These are phyloP conservation scores for Orbilia brochopaga DNA, from an alignment of 2,329 filamentous ascomycete species.

Conservation along the genomic window DNA sequence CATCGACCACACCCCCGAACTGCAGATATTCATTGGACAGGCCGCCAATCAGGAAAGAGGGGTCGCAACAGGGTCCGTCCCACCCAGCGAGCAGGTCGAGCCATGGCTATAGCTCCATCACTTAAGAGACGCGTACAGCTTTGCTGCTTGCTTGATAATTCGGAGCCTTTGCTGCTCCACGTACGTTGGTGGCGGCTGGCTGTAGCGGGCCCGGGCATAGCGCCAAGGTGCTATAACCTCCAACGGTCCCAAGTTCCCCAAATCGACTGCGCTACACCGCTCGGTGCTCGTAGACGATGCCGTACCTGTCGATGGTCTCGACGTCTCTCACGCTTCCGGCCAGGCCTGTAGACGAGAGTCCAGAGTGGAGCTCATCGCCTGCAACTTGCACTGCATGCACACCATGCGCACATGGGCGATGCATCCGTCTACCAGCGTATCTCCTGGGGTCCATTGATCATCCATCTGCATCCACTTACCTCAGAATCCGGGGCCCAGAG, in stretches of 20 bases:
- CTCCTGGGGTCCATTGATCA: not conserved
- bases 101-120: not conserved
- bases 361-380: not conserved
- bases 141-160: not conserved
- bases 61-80: not conserved
- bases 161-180: not conserved
- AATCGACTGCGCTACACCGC: too few relatives aligned
- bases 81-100: not conserved
- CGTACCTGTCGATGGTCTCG: too few relatives aligned
- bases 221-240: too few relatives aligned
- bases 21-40: too few relatives aligned
- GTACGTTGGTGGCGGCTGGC: not conserved
- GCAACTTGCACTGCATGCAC: not conserved
- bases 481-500: not conserved
- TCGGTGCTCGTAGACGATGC: too few relatives aligned
- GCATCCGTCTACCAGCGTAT: conserved; percentile 8
- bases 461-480: not conserved
- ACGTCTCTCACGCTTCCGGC: too few relatives aligned
- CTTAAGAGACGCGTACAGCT: not conserved
- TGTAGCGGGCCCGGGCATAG: too few relatives aligned
- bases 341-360: too few relatives aligned
- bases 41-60: not conserved
- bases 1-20: not conserved
- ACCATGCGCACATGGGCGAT: not conserved
- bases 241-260: too few relatives aligned